Evolutionary conservation across 129 eudicot species (phyloP).

Genomic region (Artemisia annua): DNA sequence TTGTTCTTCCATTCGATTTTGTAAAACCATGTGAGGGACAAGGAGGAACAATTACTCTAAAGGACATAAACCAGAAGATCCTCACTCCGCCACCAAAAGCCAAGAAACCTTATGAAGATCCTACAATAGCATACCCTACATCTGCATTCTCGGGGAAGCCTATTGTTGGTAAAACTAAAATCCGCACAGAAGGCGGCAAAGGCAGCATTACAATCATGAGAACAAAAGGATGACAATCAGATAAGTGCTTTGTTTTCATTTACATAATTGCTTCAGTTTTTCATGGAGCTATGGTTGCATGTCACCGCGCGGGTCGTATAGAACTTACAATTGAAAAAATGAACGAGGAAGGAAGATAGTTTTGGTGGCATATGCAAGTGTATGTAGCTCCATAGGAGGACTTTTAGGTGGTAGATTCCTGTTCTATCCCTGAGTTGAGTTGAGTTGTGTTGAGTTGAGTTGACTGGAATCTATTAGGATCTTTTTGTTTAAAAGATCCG

Average conservation of each 20-base stretch:
- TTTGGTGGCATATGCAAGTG: constrained; percentile 30
- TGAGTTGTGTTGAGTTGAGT: constrained; percentile 26
- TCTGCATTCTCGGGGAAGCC: constrained; percentile 96
- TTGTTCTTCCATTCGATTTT: constrained; percentile 82
- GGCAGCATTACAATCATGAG: constrained; percentile 99
- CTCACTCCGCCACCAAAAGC: constrained; percentile 73
- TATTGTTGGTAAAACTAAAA: constrained; percentile 89
- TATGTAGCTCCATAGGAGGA: constrained; percentile 19
- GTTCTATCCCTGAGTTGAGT: constrained; percentile 35
- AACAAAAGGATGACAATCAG: constrained; percentile 72
- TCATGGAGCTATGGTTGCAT: constrained; percentile 4
- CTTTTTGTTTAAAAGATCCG: constrained; percentile 48
- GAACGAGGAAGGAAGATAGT: constrained; percentile 13
- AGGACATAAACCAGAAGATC: constrained; percentile 84
- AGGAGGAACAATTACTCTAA: constrained; percentile 82
- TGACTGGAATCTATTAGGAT: constrained; percentile 40
- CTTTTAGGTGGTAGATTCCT: constrained; percentile 37
- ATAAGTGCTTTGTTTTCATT: constrained; percentile 12
- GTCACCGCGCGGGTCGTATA: constrained; percentile 23
- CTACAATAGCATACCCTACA: constrained; percentile 52
- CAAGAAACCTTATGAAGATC: constrained; percentile 50
- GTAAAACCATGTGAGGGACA: constrained; percentile 77
- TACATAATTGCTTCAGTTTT: constrained; percentile 19
- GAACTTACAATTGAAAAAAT: constrained; percentile 8
- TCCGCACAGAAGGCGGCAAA: constrained; percentile 93